Evolutionary conservation across 257 asterid genomes (phyloP), one percentile per base, ranked within the genome.

Genomic region (Capsicum pubescens): DNA sequence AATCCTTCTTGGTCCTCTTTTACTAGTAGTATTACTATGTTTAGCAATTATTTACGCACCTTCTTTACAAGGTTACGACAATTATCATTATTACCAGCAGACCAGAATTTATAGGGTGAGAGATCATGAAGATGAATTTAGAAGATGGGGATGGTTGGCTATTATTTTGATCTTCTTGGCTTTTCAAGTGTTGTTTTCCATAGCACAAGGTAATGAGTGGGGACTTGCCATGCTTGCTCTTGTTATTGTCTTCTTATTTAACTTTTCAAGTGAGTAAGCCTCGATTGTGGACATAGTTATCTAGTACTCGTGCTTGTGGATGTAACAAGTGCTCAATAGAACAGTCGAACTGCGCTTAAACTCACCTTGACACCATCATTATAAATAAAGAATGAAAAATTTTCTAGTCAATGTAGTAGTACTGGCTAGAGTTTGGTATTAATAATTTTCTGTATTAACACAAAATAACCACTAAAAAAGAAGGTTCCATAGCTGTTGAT

Each of bases 1-100:
- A 55, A 87, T 89, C 91, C 93, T 91, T 63, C 90, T 91, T 15
- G 97, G 92, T 50, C 98, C 94, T 5, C 91, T 91, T 46, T 76
- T 90, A 63, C 84, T 92, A 83, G 93, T 91, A 13, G 68, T 87
- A 56, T 86, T 93, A 78, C 74, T 90, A 16, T 90, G 88, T 83
- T 19, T 92, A 4, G 88, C 89, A 10, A 87, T 89, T 1, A 84
- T 90, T 26, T 92, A 87, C n/a, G 44, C 87, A 82, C 67, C 87
- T 54, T 86, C 90, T 8, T 50, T 84, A 4, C 85, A 90, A 48
- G 83, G 89, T 50, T 72, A 87, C 58, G 15, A n/a, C n/a, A 21
- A 52, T 32, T 26, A 64, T 9, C 86, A 55, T 9, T 89, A 91
- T 42, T 91, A 89, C 48, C 91, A 89, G 8, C 90, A 89, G 26